Evolutionary conservation across 1,139 yeast species (phyloP).

Genomic region (Saccharomyces pastorianus): DNA sequence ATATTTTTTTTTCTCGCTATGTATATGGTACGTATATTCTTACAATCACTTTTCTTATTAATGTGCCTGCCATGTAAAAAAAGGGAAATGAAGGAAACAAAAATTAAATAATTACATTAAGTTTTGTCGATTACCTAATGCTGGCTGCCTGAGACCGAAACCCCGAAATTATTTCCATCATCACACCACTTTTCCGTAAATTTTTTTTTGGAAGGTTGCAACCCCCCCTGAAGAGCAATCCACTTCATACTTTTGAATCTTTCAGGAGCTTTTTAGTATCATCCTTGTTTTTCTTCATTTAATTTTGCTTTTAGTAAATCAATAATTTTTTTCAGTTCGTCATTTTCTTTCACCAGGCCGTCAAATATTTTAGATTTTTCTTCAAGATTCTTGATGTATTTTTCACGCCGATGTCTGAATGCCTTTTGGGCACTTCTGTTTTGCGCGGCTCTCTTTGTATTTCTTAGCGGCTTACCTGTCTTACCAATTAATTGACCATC

Average conservation of each 20-base stretch:
- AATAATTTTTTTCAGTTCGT: constrained; percentile 3
- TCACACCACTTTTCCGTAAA: background rate
- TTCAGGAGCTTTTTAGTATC: background rate
- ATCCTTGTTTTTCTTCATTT: background rate
- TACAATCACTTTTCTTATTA: background rate
- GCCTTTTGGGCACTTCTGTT: too few relatives aligned
- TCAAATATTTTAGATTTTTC: constrained; percentile 55
- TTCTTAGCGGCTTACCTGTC: too few relatives aligned
- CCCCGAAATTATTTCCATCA: background rate
- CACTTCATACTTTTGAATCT: background rate
- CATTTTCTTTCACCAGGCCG: constrained; percentile 36
- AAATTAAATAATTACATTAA: background rate
- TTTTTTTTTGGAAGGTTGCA: background rate
- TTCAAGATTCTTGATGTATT: constrained; percentile 70
- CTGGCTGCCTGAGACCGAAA: background rate
- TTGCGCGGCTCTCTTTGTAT: too few relatives aligned
- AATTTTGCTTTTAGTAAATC: background rate
- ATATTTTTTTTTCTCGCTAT: background rate
- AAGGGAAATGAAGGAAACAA: background rate
- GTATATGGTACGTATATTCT: background rate
- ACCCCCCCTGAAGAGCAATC: background rate
- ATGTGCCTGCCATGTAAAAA: background rate
- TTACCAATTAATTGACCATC: too few relatives aligned
- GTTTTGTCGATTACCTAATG: background rate
- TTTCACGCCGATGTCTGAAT: constrained; percentile 45